These are phyloP conservation scores for Phytophthora melonis DNA, from an alignment of 352 stramenopile genomes.

Conservation along the genomic window DNA sequence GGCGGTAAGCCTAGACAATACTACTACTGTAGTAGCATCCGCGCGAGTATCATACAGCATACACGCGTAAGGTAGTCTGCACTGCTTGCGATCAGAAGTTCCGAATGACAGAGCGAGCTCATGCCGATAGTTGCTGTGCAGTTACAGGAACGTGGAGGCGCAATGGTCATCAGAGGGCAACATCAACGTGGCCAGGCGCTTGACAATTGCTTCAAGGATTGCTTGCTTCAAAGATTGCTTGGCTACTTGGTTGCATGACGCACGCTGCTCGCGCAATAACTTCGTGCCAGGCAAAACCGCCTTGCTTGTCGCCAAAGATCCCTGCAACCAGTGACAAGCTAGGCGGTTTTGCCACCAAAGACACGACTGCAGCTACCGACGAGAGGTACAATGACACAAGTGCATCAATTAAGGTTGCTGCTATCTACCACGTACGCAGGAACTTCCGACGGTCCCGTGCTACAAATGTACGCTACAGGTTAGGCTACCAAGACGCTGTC, in stretches of 20 bases:
- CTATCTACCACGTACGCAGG: constrained; percentile 22
- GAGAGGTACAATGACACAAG: constrained; percentile 23
- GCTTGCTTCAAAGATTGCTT: constrained; percentile 4
- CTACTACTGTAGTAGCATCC: background rate
- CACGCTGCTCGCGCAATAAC: background rate
- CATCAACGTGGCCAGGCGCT: background rate
- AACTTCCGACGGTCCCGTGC: constrained; percentile 34
- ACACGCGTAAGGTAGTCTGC: background rate
- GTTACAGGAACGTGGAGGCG: background rate
- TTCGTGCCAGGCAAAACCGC: constrained; percentile 2
- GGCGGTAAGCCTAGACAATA: background rate
- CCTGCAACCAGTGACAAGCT: constrained; percentile 11
- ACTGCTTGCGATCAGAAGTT: background rate
- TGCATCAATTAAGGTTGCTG: constrained; percentile 30
- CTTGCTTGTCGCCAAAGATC: background rate
- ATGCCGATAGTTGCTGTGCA: background rate
- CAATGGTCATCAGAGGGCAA: background rate
- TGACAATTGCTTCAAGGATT: constrained; percentile 6
- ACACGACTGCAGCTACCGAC: background rate
- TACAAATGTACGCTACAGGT: constrained; percentile 14
- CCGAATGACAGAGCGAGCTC: background rate
- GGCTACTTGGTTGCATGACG: background rate
- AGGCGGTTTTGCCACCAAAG: constrained; percentile 12
- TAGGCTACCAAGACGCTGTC: constrained; percentile 14
- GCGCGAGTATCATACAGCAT: too few species aligned